phyloP scores from a whole-genome alignment of 768 basidiomycete genomes.

The Phylloporus sp. region DNA sequence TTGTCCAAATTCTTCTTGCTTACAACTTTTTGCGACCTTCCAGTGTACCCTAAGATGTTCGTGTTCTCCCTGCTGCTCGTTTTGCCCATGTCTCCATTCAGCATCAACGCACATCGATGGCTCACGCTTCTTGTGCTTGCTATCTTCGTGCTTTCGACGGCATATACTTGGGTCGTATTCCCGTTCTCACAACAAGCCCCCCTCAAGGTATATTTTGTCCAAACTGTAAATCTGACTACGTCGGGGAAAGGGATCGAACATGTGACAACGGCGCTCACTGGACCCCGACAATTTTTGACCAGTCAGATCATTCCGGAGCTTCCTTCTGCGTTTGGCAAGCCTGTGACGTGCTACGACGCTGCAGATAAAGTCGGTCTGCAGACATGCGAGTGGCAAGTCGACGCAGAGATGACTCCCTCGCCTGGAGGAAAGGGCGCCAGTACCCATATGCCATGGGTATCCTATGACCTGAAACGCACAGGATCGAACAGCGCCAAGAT shows the following conservation, averaged over 20 bases:
- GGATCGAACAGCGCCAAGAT: constrained; percentile 45
- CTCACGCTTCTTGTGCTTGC: constrained; percentile 35
- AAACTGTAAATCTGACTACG: constrained; percentile 44
- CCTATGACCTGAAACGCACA: constrained; percentile 37
- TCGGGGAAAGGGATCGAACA: constrained; percentile 24
- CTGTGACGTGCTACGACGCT: constrained; percentile 30
- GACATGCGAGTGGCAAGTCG: constrained; percentile 47
- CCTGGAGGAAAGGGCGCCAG: constrained; percentile 28
- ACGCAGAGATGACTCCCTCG: constrained; percentile 32
- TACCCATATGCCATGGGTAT: constrained; percentile 37
- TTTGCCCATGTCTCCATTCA: constrained; percentile 62
- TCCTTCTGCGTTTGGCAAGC: constrained; percentile 43
- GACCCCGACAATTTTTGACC: constrained; percentile 40
- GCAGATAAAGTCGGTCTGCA: constrained; percentile 34
- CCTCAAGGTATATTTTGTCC: constrained; percentile 68
- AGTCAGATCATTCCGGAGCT: constrained; percentile 42
- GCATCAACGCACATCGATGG: constrained; percentile 43
- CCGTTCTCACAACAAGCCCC: constrained; percentile 62
- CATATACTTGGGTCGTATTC: constrained; percentile 43
- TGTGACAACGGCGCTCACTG: constrained; percentile 42
- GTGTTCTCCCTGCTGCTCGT: constrained; percentile 46
- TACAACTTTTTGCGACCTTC: not conserved
- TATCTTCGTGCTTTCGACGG: constrained; percentile 40
- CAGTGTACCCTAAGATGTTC: constrained; percentile 49
- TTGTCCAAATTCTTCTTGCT: not conserved